Evolutionary conservation across 148 eudicot species (phyloP), one percentile per base, ranked within the genome.

Genomic region (Camellia lanceoleosa): DNA sequence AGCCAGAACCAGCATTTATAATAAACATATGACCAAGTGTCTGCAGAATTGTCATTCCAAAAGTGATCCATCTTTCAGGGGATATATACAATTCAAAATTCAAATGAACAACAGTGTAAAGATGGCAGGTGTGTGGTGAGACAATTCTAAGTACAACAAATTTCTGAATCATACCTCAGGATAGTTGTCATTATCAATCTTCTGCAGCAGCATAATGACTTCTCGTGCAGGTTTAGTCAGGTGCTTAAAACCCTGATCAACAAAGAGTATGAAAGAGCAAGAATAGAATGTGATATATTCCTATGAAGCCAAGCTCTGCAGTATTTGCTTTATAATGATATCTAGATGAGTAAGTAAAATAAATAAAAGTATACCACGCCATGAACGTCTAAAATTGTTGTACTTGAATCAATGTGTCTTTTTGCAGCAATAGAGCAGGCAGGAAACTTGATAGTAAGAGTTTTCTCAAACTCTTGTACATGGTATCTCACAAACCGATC

Each of bases 361-460:
- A 73, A 64, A 9, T 75, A 73, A 71, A 73, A 67, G 56, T 88
- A 80, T 89, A 95, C 98, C 97, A 93, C 87, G 75, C 98, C 98
- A 73, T 93, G 92, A 82, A 95, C 98, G 80, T 95, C 98, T 80
- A 95, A 68, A 84, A 95, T 91, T 65, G 97, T 87, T 15, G 97
- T 95, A 78, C 88, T 88, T 54, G 95, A 90, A 83, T 93, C 91
- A 62, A 93, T 91, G 84, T 89, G 94, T 67, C 89, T 88, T 79
- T 85, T 91, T 42, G 95, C 93, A 78, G 98, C 93, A 79, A 93
- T 86, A 38, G 98, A 89, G 76, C 97, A 93, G 74, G 98, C 95
- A 62, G 98, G 97, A 79, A 90, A 93, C 87, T 91, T 95, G 54
- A 88, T 71, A 2, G 87, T 81, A 73, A 95, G 85, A 73, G 84